Evolutionary conservation across 441 rosid genomes (phyloP).

Genomic region (Geranium incanum): DNA sequence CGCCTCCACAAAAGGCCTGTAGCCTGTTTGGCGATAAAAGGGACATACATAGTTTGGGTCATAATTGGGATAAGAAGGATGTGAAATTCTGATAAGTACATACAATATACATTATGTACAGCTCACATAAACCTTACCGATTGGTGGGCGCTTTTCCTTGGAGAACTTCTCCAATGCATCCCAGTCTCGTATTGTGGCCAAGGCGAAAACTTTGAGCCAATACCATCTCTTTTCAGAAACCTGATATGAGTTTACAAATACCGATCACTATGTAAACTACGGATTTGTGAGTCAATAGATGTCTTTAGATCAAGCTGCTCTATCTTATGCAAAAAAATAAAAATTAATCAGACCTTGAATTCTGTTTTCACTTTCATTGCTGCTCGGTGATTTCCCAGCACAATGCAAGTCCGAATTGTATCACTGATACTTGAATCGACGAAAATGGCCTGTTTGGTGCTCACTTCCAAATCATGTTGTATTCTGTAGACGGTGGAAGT

Average conservation of each 20-base stretch:
- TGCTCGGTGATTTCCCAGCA: slow-evolving; percentile 78
- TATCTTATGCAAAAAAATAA: slow-evolving; percentile 11
- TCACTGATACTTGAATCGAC: slow-evolving; percentile 97
- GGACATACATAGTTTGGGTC: neutral
- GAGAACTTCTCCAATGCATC: slow-evolving; percentile 89
- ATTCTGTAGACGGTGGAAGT: slow-evolving; percentile 41
- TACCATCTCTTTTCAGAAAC: slow-evolving; percentile 99
- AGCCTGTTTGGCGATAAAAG: slow-evolving; percentile 43
- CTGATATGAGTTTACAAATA: slow-evolving; percentile 27
- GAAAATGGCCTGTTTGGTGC: slow-evolving; percentile 90
- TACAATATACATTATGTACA: neutral
- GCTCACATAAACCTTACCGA: slow-evolving; percentile 37
- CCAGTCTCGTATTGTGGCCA: slow-evolving; percentile 93
- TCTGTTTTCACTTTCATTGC: slow-evolving; percentile 83
- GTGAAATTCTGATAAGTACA: no score
- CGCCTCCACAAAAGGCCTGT: slow-evolving; percentile 93
- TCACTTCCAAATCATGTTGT: slow-evolving; percentile 87
- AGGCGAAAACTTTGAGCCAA: slow-evolving; percentile 91
- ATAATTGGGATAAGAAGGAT: neutral
- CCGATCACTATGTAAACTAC: slow-evolving; percentile 9
- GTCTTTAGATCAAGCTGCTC: neutral
- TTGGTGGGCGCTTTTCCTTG: slow-evolving; percentile 89
- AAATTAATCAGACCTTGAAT: slow-evolving; percentile 58
- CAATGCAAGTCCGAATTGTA: slow-evolving; percentile 94
- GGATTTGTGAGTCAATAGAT: neutral